These are phyloP conservation scores for Dothistroma septosporum DNA, from an alignment of 2,329 filamentous ascomycete genomes.

Conservation along the genomic window DNA sequence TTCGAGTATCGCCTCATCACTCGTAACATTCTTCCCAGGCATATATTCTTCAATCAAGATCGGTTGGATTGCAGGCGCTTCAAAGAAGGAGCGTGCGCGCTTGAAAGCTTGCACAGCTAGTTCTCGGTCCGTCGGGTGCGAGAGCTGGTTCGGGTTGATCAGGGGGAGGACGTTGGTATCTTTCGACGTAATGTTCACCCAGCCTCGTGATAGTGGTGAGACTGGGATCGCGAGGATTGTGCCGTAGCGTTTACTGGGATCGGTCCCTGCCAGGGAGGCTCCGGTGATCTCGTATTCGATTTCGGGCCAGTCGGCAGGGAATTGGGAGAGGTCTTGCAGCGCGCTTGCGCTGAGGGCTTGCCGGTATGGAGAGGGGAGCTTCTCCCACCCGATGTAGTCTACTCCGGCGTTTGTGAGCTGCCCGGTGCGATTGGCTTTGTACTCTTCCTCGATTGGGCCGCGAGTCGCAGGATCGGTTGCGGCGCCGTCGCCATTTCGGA, in stretches of 20 bases:
- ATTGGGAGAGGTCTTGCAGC: slow-evolving; percentile 11
- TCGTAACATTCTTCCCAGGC: slow-evolving; percentile 16
- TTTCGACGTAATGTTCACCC: slow-evolving; percentile 8
- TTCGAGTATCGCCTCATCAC: slow-evolving; percentile 17
- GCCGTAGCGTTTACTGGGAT: slow-evolving; percentile 32
- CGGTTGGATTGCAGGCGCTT: slow-evolving; percentile 9
- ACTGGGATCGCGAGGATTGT: slow-evolving; percentile 23
- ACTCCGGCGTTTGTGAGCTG: slow-evolving; percentile 12
- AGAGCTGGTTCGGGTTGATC: slow-evolving; percentile 36
- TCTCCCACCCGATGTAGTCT: slow-evolving; percentile 20
- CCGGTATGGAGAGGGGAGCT: slow-evolving; percentile 14
- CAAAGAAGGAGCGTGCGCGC: slow-evolving; percentile 10
- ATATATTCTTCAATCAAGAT: slow-evolving; percentile 12
- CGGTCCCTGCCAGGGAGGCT: slow-evolving; percentile 15
- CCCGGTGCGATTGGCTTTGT: slow-evolving; percentile 17
- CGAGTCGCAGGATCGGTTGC: slow-evolving; percentile 3
- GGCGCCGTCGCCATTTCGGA: slow-evolving; percentile 7
- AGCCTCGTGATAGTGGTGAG: slow-evolving; percentile 9
- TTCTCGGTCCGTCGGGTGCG: slow-evolving; percentile 29
- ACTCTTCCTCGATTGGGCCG: slow-evolving; percentile 12
- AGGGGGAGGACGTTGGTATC: slow-evolving; percentile 22
- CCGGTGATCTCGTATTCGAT: slow-evolving; percentile 16
- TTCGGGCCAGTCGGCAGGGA: slow-evolving; percentile 19
- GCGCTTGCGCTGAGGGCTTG: slow-evolving; percentile 12
- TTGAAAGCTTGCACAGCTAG: slow-evolving; percentile 27